These are phyloP conservation scores for Trichosanthes cucumerina DNA, from an alignment of 306 rosid genomes.

Conservation along the genomic window DNA sequence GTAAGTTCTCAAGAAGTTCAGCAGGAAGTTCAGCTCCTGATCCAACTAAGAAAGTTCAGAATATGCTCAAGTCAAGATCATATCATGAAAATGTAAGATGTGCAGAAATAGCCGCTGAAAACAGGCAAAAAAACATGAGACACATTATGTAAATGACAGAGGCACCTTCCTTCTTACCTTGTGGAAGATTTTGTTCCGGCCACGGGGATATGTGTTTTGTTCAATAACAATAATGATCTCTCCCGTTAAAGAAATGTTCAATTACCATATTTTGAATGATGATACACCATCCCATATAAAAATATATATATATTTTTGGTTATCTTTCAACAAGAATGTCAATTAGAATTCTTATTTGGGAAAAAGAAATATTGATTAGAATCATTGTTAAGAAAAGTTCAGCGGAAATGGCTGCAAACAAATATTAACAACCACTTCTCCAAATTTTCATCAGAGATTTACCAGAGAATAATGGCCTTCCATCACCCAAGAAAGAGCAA, in stretches of 20 bases:
- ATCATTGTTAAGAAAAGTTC: background rate
- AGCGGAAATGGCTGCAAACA: background rate
- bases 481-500: background rate
- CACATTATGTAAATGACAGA: background rate
- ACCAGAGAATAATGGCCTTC: background rate
- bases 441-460: background rate
- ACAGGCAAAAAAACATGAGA: background rate
- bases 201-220: background rate
- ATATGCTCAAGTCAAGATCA: background rate
- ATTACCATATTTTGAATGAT: background rate
- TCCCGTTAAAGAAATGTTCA: background rate
- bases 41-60: conserved; percentile 16
- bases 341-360: background rate
- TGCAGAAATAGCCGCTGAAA: background rate
- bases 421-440: background rate
- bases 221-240: background rate
- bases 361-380: background rate
- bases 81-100: background rate
- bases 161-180: background rate
- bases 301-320: background rate
- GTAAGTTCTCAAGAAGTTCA: conserved; percentile 58
- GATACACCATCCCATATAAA: background rate
- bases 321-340: background rate
- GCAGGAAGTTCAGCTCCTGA: conserved; percentile 86
- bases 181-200: background rate